Base-by-base conservation (phyloP, 176 grass and related monocot genomes). In the Carex kokanica region DNA sequence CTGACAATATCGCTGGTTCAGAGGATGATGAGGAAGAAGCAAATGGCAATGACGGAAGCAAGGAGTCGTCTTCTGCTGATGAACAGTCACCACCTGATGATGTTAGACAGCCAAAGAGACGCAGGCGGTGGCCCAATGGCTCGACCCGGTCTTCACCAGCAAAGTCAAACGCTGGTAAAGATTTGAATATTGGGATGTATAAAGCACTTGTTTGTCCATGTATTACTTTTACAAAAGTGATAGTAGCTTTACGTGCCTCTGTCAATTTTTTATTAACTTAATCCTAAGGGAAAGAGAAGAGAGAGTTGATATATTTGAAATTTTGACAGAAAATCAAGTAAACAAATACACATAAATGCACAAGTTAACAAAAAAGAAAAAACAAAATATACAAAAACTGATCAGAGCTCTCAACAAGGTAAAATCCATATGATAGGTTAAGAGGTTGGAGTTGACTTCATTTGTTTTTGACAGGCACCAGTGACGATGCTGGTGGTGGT, bases 101-200 rank as follows among this genome's bases (percentile, higher is more conserved):
- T 43, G 90, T 92, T 27, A 79, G 67, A 85, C 90, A 84, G 43
- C 88, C 86, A 64, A 92, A 92, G 81, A 90, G 85, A 82, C 79
- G 49, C 45, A 86, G 79, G 8, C 88, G 83, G 81, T 90, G 93
- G 90, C 87, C 83, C 25, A 62, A 3, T 78, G 36, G 34, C 16
- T 82, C 84, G 5, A 85, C 93, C 41, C 71, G 84, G 27, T 92
- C 90, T 72, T 95, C 93, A 65, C 93, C 90, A 73, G 88, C 90
- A 69, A 91, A 90, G 78, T 63, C 54, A 23, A 59, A 47, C 36
- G 80, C 21, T 29, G 80, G 80, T 82, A 82, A 64, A 36, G 7
- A 82, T 65, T 78, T 62, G 40, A 51, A 63, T 81, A 62, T 43
- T 8, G 14, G 73, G 51, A 78, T 32, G 20, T 70, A 32, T 56